Evolutionary conservation across 2,329 filamentous ascomycete species (phyloP).

Genomic region (Scedosporium dehoogii): DNA sequence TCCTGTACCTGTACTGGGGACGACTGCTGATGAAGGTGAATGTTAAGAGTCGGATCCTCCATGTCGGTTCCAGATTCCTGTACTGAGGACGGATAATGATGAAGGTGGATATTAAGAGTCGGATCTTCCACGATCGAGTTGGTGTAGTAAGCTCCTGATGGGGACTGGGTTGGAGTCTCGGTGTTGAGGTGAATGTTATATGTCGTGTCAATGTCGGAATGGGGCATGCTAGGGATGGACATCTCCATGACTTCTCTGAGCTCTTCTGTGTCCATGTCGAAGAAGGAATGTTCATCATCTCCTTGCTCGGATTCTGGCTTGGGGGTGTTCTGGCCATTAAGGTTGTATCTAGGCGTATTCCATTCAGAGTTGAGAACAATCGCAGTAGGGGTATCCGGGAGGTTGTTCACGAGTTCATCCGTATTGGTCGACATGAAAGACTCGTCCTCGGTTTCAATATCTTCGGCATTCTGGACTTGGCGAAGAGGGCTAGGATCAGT

Average conservation of each 20-base stretch:
- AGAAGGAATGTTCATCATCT: background rate
- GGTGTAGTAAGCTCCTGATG: background rate
- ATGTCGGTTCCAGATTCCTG: background rate
- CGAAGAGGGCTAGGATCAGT: background rate
- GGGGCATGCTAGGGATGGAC: background rate
- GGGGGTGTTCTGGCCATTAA: too few relatives aligned
- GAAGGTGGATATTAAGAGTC: background rate
- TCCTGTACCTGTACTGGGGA: background rate
- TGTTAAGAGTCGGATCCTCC: background rate
- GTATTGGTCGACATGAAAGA: slow-evolving; percentile 4
- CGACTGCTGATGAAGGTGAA: background rate
- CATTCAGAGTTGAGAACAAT: background rate
- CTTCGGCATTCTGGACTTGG: background rate
- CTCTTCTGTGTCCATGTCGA: background rate
- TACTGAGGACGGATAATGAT: background rate
- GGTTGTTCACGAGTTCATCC: background rate
- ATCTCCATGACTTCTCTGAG: background rate
- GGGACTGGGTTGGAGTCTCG: background rate
- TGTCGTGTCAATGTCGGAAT: background rate
- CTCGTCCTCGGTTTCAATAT: background rate
- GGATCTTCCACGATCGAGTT: background rate
- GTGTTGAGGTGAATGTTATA: background rate
- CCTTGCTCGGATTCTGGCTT: too few relatives aligned
- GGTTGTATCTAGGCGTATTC: background rate
- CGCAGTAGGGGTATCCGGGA: background rate